Evolutionary conservation across 2,329 filamentous ascomycete species (phyloP).

Genomic region (Colletotrichum orchidophilum): DNA sequence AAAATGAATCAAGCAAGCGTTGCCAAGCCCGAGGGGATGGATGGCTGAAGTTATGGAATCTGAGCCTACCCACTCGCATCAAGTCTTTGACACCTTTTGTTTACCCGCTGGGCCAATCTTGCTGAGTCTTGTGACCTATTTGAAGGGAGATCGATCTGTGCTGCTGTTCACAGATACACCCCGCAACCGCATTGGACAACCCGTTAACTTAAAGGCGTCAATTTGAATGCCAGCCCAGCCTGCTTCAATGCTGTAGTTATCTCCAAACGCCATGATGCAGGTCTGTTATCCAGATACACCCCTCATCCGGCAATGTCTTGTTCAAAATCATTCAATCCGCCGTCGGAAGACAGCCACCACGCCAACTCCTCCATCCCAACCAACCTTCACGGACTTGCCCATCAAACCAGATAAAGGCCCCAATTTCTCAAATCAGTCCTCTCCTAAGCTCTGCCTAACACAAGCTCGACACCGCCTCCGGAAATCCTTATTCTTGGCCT

Average conservation of each 20-base stretch:
- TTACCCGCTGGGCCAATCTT: neutral
- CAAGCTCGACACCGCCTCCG: slow-evolving; percentile 80
- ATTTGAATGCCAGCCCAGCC: slow-evolving; percentile 2
- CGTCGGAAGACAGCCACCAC: neutral
- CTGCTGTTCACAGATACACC: neutral
- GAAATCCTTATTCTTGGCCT: slow-evolving; percentile 74
- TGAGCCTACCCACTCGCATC: too few relatives aligned
- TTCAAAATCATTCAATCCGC: neutral
- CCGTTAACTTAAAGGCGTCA: slow-evolving; percentile 15
- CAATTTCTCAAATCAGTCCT: slow-evolving; percentile 57
- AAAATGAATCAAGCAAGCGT: neutral
- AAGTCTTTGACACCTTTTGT: neutral
- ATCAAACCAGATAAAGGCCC: neutral
- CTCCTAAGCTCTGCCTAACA: slow-evolving; percentile 83
- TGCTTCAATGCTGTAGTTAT: slow-evolving; percentile 4
- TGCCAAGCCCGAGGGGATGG: neutral
- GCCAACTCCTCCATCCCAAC: neutral
- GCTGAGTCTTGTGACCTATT: neutral
- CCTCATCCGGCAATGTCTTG: too few relatives aligned
- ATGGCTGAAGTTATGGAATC: too few relatives aligned
- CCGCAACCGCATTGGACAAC: neutral
- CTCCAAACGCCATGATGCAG: slow-evolving; percentile 12
- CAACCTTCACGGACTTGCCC: neutral
- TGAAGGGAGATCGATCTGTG: neutral
- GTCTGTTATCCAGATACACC: neutral